A percentile compares a stretch with the other conserved stretches of the same genome.
phyloP scores from a whole-genome alignment of 306 rosid genomes.

The Prosopis cineraria region DNA sequence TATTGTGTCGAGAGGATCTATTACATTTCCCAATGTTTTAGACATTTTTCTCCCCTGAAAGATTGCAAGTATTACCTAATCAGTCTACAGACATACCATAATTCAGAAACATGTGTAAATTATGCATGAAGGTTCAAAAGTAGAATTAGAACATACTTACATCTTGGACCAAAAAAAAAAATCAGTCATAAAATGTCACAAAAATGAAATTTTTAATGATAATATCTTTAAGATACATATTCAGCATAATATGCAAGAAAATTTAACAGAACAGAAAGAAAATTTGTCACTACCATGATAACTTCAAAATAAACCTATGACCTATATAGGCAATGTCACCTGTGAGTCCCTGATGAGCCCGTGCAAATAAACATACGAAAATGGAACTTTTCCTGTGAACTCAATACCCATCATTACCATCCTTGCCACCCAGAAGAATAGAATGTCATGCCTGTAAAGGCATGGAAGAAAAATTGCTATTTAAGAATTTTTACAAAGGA shows the following conservation, averaged over 20 bases:
- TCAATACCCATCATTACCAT: constrained; percentile 99
- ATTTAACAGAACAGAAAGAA: constrained; percentile 2
- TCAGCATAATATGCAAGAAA: background rate
- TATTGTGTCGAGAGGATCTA: constrained; percentile 88
- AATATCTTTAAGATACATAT: background rate
- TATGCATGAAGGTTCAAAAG: background rate
- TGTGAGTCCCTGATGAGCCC: constrained; percentile 96
- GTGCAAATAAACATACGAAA: constrained; percentile 86
- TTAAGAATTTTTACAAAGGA: background rate
- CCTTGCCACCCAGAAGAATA: constrained; percentile 99
- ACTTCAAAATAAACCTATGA: constrained; percentile 14
- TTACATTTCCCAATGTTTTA: constrained; percentile 87
- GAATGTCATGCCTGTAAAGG: constrained; percentile 85
- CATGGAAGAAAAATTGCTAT: constrained; percentile 32
- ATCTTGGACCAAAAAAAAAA: background rate
- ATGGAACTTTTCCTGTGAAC: constrained; percentile 86
- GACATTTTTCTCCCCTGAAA: constrained; percentile 98
- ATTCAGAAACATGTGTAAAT: constrained; percentile 9
- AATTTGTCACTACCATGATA: constrained; percentile 14
- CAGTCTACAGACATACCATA: constrained; percentile 17
- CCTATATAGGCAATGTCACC: constrained; percentile 46
- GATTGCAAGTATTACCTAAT: constrained; percentile 17
- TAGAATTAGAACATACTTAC: background rate
- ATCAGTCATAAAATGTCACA: background rate
- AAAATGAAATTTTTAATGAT: background rate